Evolutionary conservation across 176 grass and related monocot genomes (phyloP).

Genomic region (Rhipidocladum racemiflorum): DNA sequence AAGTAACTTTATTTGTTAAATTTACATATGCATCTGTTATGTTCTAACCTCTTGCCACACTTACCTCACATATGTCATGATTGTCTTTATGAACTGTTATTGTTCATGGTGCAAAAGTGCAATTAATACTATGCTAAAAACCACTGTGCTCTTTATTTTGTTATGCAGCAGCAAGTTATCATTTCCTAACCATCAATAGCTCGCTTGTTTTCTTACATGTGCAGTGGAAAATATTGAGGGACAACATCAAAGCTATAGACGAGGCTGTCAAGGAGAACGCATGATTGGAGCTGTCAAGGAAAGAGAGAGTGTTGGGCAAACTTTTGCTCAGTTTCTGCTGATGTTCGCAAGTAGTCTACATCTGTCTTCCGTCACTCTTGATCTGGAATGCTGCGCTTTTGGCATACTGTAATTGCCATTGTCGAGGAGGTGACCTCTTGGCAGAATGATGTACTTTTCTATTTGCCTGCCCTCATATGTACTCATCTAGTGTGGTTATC

Average conservation of each 20-base stretch:
- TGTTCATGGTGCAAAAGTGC: background rate
- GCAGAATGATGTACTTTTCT: background rate
- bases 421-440: background rate
- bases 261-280: slow-evolving; percentile 44
- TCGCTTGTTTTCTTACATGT: background rate
- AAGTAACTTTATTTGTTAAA: background rate
- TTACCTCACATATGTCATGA: background rate
- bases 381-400: background rate
- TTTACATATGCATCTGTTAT: background rate
- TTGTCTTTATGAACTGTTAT: background rate
- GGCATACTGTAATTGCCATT: background rate
- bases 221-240: slow-evolving; percentile 51
- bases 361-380: background rate
- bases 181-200: background rate
- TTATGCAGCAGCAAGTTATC: background rate
- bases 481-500: background rate
- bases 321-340: background rate
- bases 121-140: background rate
- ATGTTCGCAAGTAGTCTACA: background rate
- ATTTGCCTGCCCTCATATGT: background rate
- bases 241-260: slow-evolving; percentile 45
- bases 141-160: background rate
- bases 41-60: background rate
- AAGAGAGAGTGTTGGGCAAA: background rate
- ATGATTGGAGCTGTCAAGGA: background rate